These are phyloP conservation scores for Penicillium sp. DNA, from an alignment of 2,329 filamentous ascomycete genomes.

Conservation along the genomic window DNA sequence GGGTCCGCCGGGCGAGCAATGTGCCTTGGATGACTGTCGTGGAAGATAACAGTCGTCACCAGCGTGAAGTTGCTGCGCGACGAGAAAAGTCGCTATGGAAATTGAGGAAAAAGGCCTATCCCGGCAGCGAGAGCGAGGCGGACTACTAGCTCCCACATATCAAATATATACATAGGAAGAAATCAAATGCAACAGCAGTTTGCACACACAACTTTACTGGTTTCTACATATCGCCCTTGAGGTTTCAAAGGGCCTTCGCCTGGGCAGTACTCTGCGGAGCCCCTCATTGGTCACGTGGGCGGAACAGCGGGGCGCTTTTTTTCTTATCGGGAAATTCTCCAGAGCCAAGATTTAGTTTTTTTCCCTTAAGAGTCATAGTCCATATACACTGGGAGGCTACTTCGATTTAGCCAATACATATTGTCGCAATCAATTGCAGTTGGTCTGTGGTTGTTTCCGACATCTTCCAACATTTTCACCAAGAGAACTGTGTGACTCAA, in stretches of 20 bases:
- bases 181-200: neutral
- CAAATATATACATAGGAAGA: neutral
- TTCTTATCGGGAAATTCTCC: no score
- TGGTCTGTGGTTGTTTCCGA: no score
- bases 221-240: neutral
- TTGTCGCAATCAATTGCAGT: no score
- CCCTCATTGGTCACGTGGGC: no score
- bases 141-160: slow-evolving; percentile 21
- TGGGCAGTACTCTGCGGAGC: no score
- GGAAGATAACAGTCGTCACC: slow-evolving; percentile 27
- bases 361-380: no score
- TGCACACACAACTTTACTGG: neutral
- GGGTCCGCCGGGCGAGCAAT: slow-evolving; percentile 30
- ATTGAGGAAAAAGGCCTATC: slow-evolving; percentile 33
- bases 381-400: no score
- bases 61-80: slow-evolving; percentile 20
- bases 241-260: slow-evolving; percentile 47
- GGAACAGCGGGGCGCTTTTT: no score
- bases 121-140: slow-evolving; percentile 32
- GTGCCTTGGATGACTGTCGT: slow-evolving; percentile 38
- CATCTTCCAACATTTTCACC: no score
- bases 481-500: no score
- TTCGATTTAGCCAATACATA: no score
- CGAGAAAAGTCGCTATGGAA: slow-evolving; percentile 33
- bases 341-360: no score